Percentiles rank a stretch among this genome's conserved stretches.
These are phyloP conservation scores for Pseudogymnoascus pannorum DNA, from an alignment of 2,329 filamentous ascomycete species.

Conservation along the genomic window DNA sequence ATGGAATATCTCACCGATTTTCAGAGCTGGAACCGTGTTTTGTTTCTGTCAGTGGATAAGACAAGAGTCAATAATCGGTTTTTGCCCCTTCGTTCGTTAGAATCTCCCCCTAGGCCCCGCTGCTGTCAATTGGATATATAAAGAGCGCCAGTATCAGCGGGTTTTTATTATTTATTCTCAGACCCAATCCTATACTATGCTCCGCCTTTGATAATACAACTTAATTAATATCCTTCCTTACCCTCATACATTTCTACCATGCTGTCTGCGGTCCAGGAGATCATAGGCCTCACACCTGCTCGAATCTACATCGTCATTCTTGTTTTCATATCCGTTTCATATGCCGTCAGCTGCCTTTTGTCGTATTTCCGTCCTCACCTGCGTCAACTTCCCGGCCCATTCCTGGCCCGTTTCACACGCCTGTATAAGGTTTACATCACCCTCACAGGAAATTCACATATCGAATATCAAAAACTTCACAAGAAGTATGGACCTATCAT, in stretches of 20 bases:
- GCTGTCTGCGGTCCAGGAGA: background rate
- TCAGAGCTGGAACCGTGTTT: background rate
- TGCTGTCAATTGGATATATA: background rate
- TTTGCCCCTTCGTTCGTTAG: background rate
- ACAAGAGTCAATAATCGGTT: background rate
- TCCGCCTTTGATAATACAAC: background rate
- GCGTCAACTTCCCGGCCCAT: conserved; percentile 18
- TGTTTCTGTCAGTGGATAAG: background rate
- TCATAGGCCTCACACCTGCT: background rate
- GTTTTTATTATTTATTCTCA: background rate
- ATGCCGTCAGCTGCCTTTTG: background rate
- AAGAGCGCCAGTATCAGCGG: background rate
- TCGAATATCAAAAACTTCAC: background rate
- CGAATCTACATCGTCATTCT: background rate
- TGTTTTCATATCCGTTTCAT: background rate
- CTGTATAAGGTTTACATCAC: background rate
- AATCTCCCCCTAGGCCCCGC: background rate
- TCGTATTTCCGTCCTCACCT: conserved; percentile 5
- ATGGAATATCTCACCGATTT: background rate
- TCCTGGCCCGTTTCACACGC: conserved; percentile 16
- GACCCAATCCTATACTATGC: no score
- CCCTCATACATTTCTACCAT: background rate
- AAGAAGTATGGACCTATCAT: conserved; percentile 11
- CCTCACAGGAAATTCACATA: background rate
- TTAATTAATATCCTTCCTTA: background rate